Base-by-base conservation (phyloP, 2,329 filamentous ascomycete species). In the Hansfordia pulvinata region DNA sequence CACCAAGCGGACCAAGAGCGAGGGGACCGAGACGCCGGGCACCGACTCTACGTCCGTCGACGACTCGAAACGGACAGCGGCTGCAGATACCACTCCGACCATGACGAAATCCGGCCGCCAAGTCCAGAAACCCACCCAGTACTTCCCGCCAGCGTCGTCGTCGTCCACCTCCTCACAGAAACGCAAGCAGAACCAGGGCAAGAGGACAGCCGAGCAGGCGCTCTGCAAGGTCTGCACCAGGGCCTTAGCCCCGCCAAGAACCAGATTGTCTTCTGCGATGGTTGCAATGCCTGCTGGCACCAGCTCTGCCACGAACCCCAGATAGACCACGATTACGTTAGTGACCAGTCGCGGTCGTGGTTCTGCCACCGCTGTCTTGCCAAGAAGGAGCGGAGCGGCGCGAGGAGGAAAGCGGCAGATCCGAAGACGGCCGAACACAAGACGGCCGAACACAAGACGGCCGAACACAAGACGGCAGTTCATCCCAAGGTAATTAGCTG, bases 251-350 rank as follows among this genome's bases (percentile, higher is more conserved):
- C 78, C 3, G 49, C 60, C n/a, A 71, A 59, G 38, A 90, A 90
- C 52, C 69, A 76, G 53, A 86, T 92, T 45, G 81, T 90, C 3
- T 84, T 86, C 49, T 92, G 83, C 54, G 80, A 88, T 50, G 74
- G 74, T 10, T 92, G 83, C 56, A 81, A 83, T 46, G 62, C 64
- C 17, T 70, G 75, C 21, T 92, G 83, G 68, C 83, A 92, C 50
- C 80, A 85, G 47, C 70, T 72, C 41, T 92, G 83, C 43, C 82
- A 92, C 47, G 67, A 80, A 31, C 82, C 82, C 2, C 65, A 67
- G 7, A 81, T 92, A 33, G 62, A 66, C n/a, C 68, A 76, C 34
- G 69, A 76, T 11, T 69, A 78, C 12, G 67, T 86, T 24, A 62
- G 63, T 19, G 66, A 81, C 33, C 60, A 73, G 35, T 68, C 70